These are phyloP conservation scores for Auxenochlorella pyrenoidosa DNA, from an alignment of 139 green algal genomes.

Conservation along the genomic window DNA sequence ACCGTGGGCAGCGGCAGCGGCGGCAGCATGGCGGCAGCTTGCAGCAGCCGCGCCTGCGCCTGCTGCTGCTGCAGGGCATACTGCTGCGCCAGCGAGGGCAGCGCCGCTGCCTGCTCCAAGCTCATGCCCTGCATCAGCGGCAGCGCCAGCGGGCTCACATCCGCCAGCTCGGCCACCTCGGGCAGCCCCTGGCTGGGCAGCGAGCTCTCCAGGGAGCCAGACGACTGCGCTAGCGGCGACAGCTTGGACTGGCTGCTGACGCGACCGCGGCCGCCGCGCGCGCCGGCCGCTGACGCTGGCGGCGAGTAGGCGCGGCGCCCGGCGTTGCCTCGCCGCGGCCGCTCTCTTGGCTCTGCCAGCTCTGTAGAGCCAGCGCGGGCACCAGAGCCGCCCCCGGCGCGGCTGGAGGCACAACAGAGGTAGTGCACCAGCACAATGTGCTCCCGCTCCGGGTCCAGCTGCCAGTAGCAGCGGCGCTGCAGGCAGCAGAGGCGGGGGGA, in stretches of 20 bases:
- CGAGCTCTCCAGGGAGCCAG: not conserved
- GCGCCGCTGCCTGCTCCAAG: not conserved
- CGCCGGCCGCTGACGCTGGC: not conserved
- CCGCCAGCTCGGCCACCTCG: not conserved
- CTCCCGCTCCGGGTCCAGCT: constrained; percentile 64
- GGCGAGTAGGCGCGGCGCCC: constrained; percentile 15
- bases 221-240: not conserved
- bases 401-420: constrained; percentile 36
- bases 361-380: not conserved
- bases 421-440: constrained; percentile 75
- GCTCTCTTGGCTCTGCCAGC: not conserved
- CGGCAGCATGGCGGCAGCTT: not conserved
- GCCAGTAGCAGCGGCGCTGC: constrained; percentile 81
- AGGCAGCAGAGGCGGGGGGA: too few species aligned
- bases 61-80: not conserved
- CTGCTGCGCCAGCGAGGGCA: constrained; percentile 1
- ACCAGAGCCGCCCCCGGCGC: not conserved
- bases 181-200: not conserved
- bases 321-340: not conserved
- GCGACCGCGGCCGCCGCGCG: not conserved
- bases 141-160: not conserved
- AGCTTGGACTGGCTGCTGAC: not conserved
- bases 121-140: constrained; percentile 1
- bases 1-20: not conserved
- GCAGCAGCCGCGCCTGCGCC: not conserved